phyloP scores from a whole-genome alignment of 2,329 filamentous ascomycete species.

The Fusarium denticulatum region DNA sequence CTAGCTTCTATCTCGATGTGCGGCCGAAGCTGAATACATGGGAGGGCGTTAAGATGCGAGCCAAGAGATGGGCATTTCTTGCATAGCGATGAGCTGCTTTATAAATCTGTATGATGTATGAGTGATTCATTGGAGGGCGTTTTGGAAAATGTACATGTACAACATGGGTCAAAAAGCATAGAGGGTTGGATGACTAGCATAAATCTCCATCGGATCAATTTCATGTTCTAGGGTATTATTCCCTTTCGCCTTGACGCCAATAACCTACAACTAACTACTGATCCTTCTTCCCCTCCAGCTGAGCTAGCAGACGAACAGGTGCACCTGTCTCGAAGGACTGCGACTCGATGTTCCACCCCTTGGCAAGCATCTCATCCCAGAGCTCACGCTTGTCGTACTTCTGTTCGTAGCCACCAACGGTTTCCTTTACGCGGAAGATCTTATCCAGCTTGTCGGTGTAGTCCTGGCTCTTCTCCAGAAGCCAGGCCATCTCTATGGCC shows the following conservation, averaged over 20 bases:
- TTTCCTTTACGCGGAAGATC: constrained; percentile 22
- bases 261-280: constrained; percentile 8
- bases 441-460: constrained; percentile 36
- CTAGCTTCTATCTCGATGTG: constrained; percentile 75
- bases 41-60: constrained; percentile 75
- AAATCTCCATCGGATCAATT: constrained; percentile 39
- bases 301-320: constrained; percentile 47
- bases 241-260: background rate
- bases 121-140: constrained; percentile 32
- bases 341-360: constrained; percentile 50
- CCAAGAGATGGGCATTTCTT: constrained; percentile 60
- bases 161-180: constrained; percentile 14
- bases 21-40: constrained; percentile 74
- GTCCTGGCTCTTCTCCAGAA: constrained; percentile 37
- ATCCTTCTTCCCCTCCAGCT: constrained; percentile 40
- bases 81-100: constrained; percentile 46
- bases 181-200: constrained; percentile 3
- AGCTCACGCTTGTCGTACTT: constrained; percentile 36
- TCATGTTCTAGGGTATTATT: constrained; percentile 5
- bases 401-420: constrained; percentile 27
- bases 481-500: constrained; percentile 51
- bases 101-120: constrained; percentile 36
- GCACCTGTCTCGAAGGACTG: constrained; percentile 52
- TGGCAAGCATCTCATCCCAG: constrained; percentile 42
- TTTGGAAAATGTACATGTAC: constrained; percentile 38